A percentile compares a stretch with the other conserved stretches of the same genome.
These are phyloP conservation scores for Drosera capensis DNA, from an alignment of 148 eudicot species.

Conservation along the genomic window DNA sequence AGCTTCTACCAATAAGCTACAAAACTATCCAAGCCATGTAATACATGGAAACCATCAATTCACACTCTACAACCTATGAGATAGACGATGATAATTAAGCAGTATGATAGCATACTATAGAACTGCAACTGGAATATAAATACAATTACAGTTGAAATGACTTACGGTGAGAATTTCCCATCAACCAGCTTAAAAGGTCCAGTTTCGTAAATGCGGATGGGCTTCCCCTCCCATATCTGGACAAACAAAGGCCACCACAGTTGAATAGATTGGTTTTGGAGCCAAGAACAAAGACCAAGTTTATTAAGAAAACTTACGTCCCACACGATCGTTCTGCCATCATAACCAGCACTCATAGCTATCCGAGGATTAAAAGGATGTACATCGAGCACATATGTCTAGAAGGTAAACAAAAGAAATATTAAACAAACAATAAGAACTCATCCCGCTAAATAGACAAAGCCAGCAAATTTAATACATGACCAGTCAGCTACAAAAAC, in stretches of 20 bases:
- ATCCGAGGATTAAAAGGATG: constrained; percentile 96
- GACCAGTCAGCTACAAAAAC: too few relatives aligned
- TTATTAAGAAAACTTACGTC: constrained; percentile 55
- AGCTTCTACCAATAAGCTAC: too few relatives aligned
- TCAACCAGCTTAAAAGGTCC: constrained; percentile 90
- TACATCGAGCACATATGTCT: constrained; percentile 96
- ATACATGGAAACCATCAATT: too few relatives aligned
- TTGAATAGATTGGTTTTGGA: constrained; percentile 4
- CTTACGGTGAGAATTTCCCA: constrained; percentile 98
- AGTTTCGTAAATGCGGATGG: constrained; percentile 63
- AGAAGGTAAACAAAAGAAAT: constrained; percentile 6
- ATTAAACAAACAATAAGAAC: not conserved
- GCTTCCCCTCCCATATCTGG: constrained; percentile 99
- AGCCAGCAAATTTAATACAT: too few relatives aligned
- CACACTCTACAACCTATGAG: too few relatives aligned
- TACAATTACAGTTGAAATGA: constrained; percentile 8
- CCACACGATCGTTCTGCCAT: constrained; percentile 96
- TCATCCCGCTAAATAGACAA: too few relatives aligned
- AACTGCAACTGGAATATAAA: not conserved
- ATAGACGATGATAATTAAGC: too few relatives aligned
- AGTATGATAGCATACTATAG: too few relatives aligned
- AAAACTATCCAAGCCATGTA: too few relatives aligned
- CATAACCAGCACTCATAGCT: constrained; percentile 99
- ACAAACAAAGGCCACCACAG: constrained; percentile 5
- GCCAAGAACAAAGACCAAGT: not conserved